Evolutionary conservation across 441 rosid genomes (phyloP).

Genomic region (Arabidopsis hybrid): DNA sequence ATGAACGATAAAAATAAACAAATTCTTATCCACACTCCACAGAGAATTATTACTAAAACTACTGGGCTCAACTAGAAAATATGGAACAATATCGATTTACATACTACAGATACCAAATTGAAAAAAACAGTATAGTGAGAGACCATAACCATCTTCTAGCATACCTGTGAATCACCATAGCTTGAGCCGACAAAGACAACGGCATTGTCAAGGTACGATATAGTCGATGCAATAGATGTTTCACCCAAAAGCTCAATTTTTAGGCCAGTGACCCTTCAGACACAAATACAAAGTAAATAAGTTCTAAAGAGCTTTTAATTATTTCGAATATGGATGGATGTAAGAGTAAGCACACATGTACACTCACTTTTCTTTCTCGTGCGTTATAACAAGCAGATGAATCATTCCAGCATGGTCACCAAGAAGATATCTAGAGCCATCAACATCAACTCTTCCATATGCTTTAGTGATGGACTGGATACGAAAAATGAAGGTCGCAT

Average conservation of each 20-base stretch:
- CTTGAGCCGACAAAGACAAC: slow-evolving; percentile 96
- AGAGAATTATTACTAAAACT: not conserved
- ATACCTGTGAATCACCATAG: slow-evolving; percentile 98
- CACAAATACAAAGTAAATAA: slow-evolving; percentile 31
- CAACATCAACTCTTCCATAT: slow-evolving; percentile 98
- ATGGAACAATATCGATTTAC: slow-evolving; percentile 8
- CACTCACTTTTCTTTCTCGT: slow-evolving; percentile 98
- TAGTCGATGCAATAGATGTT: slow-evolving; percentile 92
- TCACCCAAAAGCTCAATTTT: slow-evolving; percentile 97
- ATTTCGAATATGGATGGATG: slow-evolving; percentile 8
- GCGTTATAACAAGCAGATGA: slow-evolving; percentile 95
- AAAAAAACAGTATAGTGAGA: not conserved
- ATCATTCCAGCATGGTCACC: slow-evolving; percentile 98
- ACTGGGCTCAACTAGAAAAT: not conserved
- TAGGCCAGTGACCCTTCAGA: slow-evolving; percentile 91
- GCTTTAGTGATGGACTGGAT: slow-evolving; percentile 93
- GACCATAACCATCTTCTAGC: slow-evolving; percentile 16
- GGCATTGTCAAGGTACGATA: slow-evolving; percentile 97
- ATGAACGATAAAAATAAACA: slow-evolving; percentile 5
- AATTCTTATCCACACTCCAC: not conserved
- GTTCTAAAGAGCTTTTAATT: slow-evolving; percentile 2
- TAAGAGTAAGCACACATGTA: not conserved
- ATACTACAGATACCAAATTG: slow-evolving; percentile 4
- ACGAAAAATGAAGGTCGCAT: slow-evolving; percentile 26
- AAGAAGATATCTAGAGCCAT: slow-evolving; percentile 98